Conservation (phyloP, 225 moss, liverwort and hornwort genomes). For the Bryoerythrophyllum caledonicum region DNA sequence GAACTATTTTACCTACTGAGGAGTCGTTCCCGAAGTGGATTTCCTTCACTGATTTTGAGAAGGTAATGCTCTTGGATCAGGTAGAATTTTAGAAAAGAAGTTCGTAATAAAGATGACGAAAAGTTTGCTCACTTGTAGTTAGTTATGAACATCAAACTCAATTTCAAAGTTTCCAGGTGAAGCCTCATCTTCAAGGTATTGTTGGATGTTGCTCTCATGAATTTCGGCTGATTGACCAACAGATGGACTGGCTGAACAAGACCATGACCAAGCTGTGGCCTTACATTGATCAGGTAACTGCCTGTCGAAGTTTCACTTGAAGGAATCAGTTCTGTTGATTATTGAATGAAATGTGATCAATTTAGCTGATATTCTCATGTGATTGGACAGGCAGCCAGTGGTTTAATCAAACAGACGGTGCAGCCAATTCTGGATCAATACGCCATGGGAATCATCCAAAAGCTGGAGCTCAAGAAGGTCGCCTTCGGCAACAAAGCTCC, state of each 20-base stretch:
- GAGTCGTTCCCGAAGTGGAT: conserved; percentile 67
- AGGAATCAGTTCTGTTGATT: neutral
- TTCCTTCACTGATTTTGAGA: conserved; percentile 57
- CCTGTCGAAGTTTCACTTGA: neutral
- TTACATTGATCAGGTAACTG: conserved; percentile 73
- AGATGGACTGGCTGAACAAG: conserved; percentile 89
- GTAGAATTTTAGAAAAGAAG: too few species aligned
- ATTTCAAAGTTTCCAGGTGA: neutral
- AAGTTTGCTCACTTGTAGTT: too few species aligned
- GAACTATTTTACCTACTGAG: conserved; percentile 29
- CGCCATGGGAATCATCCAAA: conserved; percentile 73
- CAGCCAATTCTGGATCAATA: conserved; percentile 81
- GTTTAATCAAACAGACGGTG: conserved; percentile 41
- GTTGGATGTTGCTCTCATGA: neutral
- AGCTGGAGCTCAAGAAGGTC: conserved; percentile 52
- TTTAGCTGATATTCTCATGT: neutral
- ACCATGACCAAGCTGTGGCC: conserved; percentile 71
- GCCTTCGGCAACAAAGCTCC: conserved; percentile 70
- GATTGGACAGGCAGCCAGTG: conserved; percentile 53
- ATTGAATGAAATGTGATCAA: neutral
- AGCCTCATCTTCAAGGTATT: neutral
- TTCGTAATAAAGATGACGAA: too few species aligned
- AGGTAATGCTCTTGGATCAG: conserved; percentile 25
- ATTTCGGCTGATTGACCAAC: conserved; percentile 9
- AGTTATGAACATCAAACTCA: rapidly evolving